A percentile compares a stretch with the other conserved stretches of the same genome.
Conservation (phyloP, 306 rosid genomes). For the Geum urbanum region DNA sequence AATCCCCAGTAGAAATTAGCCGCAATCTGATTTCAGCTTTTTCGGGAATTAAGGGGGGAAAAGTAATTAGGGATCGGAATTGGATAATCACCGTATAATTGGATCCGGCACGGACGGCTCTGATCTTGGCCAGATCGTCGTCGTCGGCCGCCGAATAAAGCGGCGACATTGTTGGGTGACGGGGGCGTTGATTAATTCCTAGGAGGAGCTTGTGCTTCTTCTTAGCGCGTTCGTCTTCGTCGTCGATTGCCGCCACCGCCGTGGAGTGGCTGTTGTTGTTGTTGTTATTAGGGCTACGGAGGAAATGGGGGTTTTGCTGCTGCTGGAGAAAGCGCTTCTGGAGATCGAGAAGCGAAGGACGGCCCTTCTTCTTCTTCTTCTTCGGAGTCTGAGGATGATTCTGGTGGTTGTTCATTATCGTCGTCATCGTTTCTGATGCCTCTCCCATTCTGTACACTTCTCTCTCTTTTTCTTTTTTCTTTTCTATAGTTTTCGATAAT, state of each 20-base stretch:
- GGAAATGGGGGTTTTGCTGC: slow-evolving; percentile 42
- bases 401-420: slow-evolving; percentile 22
- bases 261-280: neutral
- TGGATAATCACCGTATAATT: slow-evolving; percentile 52
- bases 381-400: slow-evolving; percentile 30
- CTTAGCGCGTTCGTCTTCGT: slow-evolving; percentile 64
- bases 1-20: slow-evolving; percentile 17
- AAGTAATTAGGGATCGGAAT: neutral
- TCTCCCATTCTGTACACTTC: slow-evolving; percentile 38
- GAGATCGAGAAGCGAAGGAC: slow-evolving; percentile 96
- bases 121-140: slow-evolving; percentile 51
- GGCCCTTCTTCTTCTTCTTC: slow-evolving; percentile 90
- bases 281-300: slow-evolving; percentile 25
- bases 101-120: slow-evolving; percentile 42
- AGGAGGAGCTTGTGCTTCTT: slow-evolving; percentile 75
- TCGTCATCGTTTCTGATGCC: slow-evolving; percentile 56
- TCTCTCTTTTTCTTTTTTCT: neutral
- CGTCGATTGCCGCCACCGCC: slow-evolving; percentile 32
- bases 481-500: neutral
- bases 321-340: slow-evolving; percentile 73
- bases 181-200: slow-evolving; percentile 50
- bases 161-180: slow-evolving; percentile 43
- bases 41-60: neutral
- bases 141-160: slow-evolving; percentile 29
- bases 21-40: neutral